Evolutionary conservation across 2,329 filamentous ascomycete species (phyloP), one percentile per base, ranked within the genome.

Genomic region (Nectriaceae sp.): DNA sequence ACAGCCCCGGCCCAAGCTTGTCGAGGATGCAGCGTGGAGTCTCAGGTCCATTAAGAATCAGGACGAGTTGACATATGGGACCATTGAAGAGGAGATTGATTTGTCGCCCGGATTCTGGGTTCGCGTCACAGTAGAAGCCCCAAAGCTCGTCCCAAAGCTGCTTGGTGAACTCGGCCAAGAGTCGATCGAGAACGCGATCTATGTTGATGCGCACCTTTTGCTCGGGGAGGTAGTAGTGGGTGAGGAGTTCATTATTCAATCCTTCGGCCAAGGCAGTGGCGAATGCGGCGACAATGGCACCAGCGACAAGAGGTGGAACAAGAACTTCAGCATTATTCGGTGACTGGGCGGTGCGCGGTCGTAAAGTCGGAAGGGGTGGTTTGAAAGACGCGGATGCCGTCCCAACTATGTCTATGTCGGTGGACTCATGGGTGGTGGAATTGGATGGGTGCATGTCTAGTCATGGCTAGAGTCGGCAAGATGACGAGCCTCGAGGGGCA

Each of bases 141-240:
- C 62, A 70, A 4, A 71, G 56, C 40, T 71, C 69, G 45, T 70
- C 66, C 69, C 69, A 70, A 36, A 71, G 47, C 39, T 60, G 54
- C 10, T 50, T 49, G 3, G 64, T 66, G 20, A 71, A 71, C 6
- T 63, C 59, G 8, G 62, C 54, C 3, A 71, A 46, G 13, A 71
- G 57, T 2, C 69, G 64, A 48, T 71, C 69, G 22, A 71, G 38
- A 4, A 70, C 66, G 1, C 67, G 58, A 37, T 71, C 69, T 16
- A 71, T 54, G 37, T 71, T 70, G 45, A 70, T 46, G 21, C 55
- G 60, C 5, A 67, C 59, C 21, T 60, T 63, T 40, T 66, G 59
- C 39, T 69, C 65, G 16, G 61, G 53, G 5, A 68, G 56, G 46
- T 71, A 71, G 36, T 71, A 71, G 47, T 71, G 63, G 4, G 67